These are phyloP conservation scores for Silene vulgaris DNA, from an alignment of 179 eudicot species.

Conservation along the genomic window DNA sequence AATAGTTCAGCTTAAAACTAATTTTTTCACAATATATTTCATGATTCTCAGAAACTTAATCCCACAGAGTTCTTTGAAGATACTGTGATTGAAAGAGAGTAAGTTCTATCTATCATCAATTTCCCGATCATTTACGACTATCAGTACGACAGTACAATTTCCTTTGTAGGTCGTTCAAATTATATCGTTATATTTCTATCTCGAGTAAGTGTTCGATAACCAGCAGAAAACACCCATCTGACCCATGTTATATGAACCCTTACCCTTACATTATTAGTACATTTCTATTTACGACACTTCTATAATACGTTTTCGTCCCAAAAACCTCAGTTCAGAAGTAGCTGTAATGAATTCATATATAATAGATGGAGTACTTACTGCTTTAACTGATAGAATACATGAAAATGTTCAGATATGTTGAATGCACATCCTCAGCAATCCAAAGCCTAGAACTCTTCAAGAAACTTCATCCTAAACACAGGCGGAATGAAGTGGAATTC, in stretches of 20 bases:
- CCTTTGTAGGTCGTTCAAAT: too few species aligned
- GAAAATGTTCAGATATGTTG: conserved; percentile 46
- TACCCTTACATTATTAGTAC: too few species aligned
- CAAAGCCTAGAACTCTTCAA: conserved; percentile 41
- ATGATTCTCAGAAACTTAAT: conserved; percentile 33
- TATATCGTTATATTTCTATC: too few species aligned
- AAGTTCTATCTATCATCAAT: conserved; percentile 12
- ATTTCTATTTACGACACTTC: too few species aligned
- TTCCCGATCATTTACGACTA: neutral
- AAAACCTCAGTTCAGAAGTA: too few species aligned
- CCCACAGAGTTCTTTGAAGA: conserved; percentile 39
- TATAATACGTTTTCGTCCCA: too few species aligned
- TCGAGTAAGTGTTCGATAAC: too few species aligned
- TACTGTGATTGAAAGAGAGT: conserved; percentile 35
- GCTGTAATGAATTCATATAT: neutral
- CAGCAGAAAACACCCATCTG: too few species aligned
- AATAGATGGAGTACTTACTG: neutral
- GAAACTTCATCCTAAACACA: conserved; percentile 42
- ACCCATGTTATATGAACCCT: too few species aligned
- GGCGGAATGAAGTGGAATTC: conserved; percentile 26
- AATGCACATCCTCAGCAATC: conserved; percentile 64
- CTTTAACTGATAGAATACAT: neutral
- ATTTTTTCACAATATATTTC: conserved; percentile 4
- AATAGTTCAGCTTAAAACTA: neutral
- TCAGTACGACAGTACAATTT: neutral